phyloP scores from a whole-genome alignment of 225 moss, liverwort and hornwort genomes.

The Marchantia paleacea region DNA sequence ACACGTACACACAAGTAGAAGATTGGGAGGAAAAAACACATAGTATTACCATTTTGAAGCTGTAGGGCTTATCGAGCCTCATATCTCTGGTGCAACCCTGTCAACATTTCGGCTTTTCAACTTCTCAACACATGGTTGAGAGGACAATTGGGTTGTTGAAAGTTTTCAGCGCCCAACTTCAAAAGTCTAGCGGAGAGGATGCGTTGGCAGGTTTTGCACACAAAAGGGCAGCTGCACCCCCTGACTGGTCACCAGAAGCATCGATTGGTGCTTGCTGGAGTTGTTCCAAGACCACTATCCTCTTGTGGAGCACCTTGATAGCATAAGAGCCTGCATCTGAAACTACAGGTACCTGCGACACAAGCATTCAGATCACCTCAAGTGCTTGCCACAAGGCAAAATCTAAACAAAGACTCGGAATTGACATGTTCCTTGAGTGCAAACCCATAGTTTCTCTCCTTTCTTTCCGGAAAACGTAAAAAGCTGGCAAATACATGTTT shows the following conservation, averaged over 20 bases:
- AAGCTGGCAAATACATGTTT: too few relatives aligned
- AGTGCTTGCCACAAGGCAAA: background rate
- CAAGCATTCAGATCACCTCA: background rate
- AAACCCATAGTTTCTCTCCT: background rate
- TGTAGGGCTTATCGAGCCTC: background rate
- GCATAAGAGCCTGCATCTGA: slow-evolving; percentile 56
- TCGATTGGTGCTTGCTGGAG: slow-evolving; percentile 76
- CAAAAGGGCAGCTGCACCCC: slow-evolving; percentile 57
- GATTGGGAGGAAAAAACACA: too few relatives aligned
- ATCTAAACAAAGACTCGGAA: background rate
- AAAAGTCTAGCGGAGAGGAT: slow-evolving; percentile 70
- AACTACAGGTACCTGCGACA: slow-evolving; percentile 64
- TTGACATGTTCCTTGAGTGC: background rate
- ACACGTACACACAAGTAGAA: too few relatives aligned
- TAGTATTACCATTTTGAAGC: too few relatives aligned
- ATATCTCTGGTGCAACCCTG: background rate
- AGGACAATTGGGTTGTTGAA: background rate
- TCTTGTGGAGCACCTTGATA: slow-evolving; percentile 77
- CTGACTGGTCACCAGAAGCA: slow-evolving; percentile 56
- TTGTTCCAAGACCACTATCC: slow-evolving; percentile 67
- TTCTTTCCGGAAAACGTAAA: background rate
- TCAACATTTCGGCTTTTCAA: background rate
- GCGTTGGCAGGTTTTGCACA: slow-evolving; percentile 79
- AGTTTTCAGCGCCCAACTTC: background rate
- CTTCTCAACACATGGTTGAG: background rate